A percentile compares a stretch with the other conserved stretches of the same genome.
Conservation (phyloP, 352 stramenopile species). For the Globisporangium nodosum region DNA sequence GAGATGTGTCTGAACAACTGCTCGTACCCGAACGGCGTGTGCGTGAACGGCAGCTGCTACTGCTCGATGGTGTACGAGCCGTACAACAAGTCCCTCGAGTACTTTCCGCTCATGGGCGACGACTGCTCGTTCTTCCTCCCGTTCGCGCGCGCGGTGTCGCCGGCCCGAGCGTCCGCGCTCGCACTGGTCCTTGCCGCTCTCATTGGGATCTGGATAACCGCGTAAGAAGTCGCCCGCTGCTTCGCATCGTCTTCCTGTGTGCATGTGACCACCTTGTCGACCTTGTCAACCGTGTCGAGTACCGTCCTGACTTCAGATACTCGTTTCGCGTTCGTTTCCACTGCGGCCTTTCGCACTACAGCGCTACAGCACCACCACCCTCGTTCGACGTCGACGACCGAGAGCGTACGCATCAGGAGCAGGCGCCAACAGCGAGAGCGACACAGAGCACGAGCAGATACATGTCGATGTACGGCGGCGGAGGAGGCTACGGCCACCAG, state of each 20-base stretch:
- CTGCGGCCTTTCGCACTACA: too few relatives aligned
- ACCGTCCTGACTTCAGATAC: too few relatives aligned
- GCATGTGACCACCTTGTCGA: too few relatives aligned
- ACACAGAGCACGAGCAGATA: too few relatives aligned
- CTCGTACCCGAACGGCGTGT: conserved; percentile 94
- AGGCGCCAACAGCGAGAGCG: too few relatives aligned
- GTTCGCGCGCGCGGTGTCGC: conserved; percentile 33
- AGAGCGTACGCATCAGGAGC: background rate
- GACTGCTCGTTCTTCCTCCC: conserved; percentile 81
- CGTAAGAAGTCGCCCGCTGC: background rate
- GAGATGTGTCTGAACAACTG: conserved; percentile 96
- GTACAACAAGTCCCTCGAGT: conserved; percentile 91
- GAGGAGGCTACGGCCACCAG: conserved; percentile 44
- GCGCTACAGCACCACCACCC: too few relatives aligned
- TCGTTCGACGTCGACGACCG: too few relatives aligned
- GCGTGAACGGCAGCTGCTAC: conserved; percentile 87
- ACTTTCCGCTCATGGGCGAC: conserved; percentile 73
- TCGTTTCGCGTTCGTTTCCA: too few relatives aligned
- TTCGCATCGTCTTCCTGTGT: background rate
- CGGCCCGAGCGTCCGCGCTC: conserved; percentile 1
- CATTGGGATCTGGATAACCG: conserved; percentile 7
- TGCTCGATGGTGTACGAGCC: conserved; percentile 92
- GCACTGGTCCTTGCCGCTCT: background rate
- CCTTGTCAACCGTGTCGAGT: too few relatives aligned
- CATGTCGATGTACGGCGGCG: conserved; percentile 28